Evolutionary conservation across 2,329 filamentous ascomycete genomes (phyloP), one percentile per base, ranked within the genome.

Genomic region (Botrytis porri): DNA sequence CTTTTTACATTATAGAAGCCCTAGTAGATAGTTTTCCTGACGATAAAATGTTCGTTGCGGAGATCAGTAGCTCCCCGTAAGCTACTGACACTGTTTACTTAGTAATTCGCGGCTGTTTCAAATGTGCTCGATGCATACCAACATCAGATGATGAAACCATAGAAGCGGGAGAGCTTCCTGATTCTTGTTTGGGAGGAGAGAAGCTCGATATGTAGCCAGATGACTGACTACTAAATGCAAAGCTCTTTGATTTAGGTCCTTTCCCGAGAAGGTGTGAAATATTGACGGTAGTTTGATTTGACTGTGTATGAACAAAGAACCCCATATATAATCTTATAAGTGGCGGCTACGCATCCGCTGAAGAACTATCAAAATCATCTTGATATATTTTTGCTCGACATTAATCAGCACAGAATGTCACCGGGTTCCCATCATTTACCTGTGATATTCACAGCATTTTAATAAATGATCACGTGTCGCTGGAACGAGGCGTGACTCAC

Each of bases 41-140:
- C 14, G 3, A 67, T 41, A 8, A 12, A 8, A 41, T 54, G 16
- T 39, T 29, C 39, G 57, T 16, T 22, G 45, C 25, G 35, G 45
- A 41, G 35, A 67, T 37, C 64, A 41, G 35, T 57, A 25, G 41
- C 43, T 65, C 48, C 43, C 43, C 22, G 29, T 22, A 25, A 35
- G 29, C 5, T 18, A 35, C 20, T 25, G 29, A 43, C 25, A 22
- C 29, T 65, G 41, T 29, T 35, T 45, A n/a, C n/a, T n/a, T n/a
- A n/a, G n/a, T n/a, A n/a, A 45, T 39, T 22, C 45, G 62, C 45
- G 62, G 62, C 9, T 39, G 45, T 64, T 64, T 29, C 18, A 64
- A 64, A 32, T 64, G 29, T 48, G 43, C 62, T 65, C 62, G 62
- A 65, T 65, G 62, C 29, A 65, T 48, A 48, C 62, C 62, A 25